These are phyloP conservation scores for Cladosporium oxysporum DNA, from an alignment of 2,329 filamentous ascomycete species.

Conservation along the genomic window DNA sequence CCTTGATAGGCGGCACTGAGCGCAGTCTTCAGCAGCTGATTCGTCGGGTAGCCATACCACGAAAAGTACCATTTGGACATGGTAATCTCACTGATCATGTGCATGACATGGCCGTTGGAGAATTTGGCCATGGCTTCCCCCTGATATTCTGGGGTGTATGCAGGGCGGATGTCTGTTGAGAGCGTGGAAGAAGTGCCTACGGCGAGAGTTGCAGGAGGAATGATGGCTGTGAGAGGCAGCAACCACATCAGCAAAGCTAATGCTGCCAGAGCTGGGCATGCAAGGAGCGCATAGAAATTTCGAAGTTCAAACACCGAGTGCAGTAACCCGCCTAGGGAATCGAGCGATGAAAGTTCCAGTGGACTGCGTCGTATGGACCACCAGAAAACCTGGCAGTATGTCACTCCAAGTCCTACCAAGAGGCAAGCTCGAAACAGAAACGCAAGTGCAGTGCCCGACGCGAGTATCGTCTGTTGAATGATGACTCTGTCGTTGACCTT, in stretches of 20 bases:
- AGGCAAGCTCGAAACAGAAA: conserved; percentile 1
- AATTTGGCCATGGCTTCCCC: not conserved
- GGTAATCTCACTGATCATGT: not conserved
- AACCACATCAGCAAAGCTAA: conserved; percentile 3
- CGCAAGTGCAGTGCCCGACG: not conserved
- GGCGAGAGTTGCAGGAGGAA: not conserved
- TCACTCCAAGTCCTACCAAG: not conserved
- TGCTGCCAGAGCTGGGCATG: not conserved
- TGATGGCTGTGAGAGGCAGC: not conserved
- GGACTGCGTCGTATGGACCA: not conserved
- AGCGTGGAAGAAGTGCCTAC: not conserved
- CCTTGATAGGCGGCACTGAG: not conserved
- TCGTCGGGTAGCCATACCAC: not conserved
- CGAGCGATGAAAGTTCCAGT: not conserved
- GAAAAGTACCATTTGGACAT: conserved; percentile 1
- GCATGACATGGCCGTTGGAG: not conserved
- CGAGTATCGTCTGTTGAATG: not conserved
- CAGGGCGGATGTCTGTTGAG: not conserved
- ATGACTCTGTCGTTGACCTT: not conserved
- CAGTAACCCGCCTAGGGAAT: not conserved
- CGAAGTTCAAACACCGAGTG: not conserved
- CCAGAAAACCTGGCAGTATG: conserved; percentile 4
- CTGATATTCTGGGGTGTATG: not conserved
- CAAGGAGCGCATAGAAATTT: not conserved
- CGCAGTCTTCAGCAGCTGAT: not conserved